A percentile compares a stretch with the other conserved stretches of the same genome.
phyloP scores from a whole-genome alignment of 2,329 filamentous ascomycete species.

The Ophiocordyceps robertsii region DNA sequence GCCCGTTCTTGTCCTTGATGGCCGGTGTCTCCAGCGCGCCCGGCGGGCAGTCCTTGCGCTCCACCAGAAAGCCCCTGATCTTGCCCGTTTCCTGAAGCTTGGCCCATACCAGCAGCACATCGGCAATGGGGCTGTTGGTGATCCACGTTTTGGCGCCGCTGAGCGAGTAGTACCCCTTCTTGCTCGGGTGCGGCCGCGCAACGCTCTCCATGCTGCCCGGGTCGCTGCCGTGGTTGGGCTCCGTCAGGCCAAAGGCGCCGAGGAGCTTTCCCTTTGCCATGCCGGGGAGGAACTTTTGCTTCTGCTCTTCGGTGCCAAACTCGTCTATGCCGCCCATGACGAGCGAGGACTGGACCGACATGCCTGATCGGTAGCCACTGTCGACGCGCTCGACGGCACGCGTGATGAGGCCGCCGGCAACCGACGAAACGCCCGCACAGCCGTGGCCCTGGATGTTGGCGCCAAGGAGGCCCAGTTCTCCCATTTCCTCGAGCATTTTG shows the following conservation, averaged over 20 bases:
- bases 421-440: conserved; percentile 76
- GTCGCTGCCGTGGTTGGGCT: conserved; percentile 87
- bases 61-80: conserved; percentile 85
- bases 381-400: conserved; percentile 84
- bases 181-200: conserved; percentile 72
- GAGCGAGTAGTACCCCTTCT: conserved; percentile 68
- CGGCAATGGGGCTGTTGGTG: conserved; percentile 82
- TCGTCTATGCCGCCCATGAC: conserved; percentile 87
- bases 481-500: conserved; percentile 82
- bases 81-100: conserved; percentile 85
- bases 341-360: conserved; percentile 88
- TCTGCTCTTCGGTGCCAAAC: conserved; percentile 75
- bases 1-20: conserved; percentile 89
- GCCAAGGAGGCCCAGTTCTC: conserved; percentile 76
- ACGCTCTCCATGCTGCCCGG: conserved; percentile 82
- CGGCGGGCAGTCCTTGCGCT: conserved; percentile 70
- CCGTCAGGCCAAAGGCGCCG: conserved; percentile 80
- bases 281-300: conserved; percentile 66
- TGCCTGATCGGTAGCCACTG: conserved; percentile 81
- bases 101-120: conserved; percentile 81
- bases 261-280: conserved; percentile 74
- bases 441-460: conserved; percentile 79
- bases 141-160: conserved; percentile 90
- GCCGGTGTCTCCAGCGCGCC: conserved; percentile 84
- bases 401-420: conserved; percentile 81